A percentile compares a stretch with the other conserved stretches of the same genome.
Evolutionary conservation across 208 protist species (phyloP).

Genomic region (Acanthamoeba sp.): DNA sequence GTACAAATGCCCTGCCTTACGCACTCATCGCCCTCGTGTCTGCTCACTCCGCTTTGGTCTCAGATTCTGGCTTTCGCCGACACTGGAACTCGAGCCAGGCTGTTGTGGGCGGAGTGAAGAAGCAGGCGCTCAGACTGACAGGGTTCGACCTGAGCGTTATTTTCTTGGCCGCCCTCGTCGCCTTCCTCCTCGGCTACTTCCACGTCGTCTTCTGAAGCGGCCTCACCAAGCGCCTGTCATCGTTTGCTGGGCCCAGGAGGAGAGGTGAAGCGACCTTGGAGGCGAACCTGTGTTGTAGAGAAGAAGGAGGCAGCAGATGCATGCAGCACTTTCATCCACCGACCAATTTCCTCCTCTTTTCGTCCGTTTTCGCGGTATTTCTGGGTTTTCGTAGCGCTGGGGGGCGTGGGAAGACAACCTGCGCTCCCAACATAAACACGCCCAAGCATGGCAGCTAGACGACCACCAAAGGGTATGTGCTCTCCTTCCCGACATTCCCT

Average conservation of each 20-base stretch:
- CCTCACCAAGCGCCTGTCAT: background rate
- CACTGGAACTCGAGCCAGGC: conserved; percentile 36
- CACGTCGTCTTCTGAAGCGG: background rate
- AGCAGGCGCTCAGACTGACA: conserved; percentile 9
- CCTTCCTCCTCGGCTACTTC: conserved; percentile 46
- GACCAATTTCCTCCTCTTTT: background rate
- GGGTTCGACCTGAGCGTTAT: conserved; percentile 6
- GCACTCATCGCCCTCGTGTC: too few relatives aligned
- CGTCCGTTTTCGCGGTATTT: background rate
- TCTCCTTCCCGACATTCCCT: background rate
- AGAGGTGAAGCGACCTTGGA: background rate
- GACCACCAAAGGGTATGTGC: background rate
- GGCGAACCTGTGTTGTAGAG: background rate
- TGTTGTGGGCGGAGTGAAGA: conserved; percentile 35
- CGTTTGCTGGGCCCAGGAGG: too few relatives aligned
- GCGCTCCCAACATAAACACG: background rate
- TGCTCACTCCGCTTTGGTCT: background rate
- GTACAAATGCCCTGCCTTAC: background rate
- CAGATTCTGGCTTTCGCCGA: conserved; percentile 44
- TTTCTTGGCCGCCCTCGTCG: background rate
- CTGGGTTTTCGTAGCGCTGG: too few relatives aligned
- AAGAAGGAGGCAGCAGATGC: background rate
- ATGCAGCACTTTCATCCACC: background rate
- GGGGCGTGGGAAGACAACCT: background rate
- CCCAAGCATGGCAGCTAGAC: background rate